Evolutionary conservation across 805 yeast genomes (phyloP).

Genomic region (Candida arabinofermentans): DNA sequence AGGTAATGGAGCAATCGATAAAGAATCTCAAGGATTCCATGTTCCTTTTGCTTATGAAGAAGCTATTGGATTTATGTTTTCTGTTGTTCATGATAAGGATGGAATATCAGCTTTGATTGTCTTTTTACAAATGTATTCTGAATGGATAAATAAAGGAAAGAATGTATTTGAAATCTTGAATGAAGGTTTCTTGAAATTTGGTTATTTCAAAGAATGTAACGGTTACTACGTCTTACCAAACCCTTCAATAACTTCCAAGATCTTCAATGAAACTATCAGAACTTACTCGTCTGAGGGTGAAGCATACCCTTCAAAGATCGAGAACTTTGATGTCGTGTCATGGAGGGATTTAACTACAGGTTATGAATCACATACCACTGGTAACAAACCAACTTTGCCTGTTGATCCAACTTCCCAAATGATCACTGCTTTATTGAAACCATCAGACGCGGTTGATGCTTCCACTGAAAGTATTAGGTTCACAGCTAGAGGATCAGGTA

Average conservation of each 20-base stretch:
- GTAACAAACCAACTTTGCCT: constrained; percentile 62
- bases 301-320: constrained; percentile 47
- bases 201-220: constrained; percentile 80
- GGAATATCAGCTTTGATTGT: constrained; percentile 79
- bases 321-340: constrained; percentile 48
- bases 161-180: constrained; percentile 50
- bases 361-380: constrained; percentile 63
- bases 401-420: constrained; percentile 73
- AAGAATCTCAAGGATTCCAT: constrained; percentile 54
- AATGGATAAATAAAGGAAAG: constrained; percentile 40
- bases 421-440: constrained; percentile 62
- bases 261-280: constrained; percentile 48
- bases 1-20: constrained; percentile 79
- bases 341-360: constrained; percentile 89
- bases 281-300: constrained; percentile 10
- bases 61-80: constrained; percentile 93
- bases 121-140: constrained; percentile 64
- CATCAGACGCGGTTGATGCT: constrained; percentile 14
- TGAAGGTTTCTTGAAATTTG: constrained; percentile 59
- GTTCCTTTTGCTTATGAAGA: constrained; percentile 95
- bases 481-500: constrained; percentile 92
- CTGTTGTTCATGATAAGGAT: constrained; percentile 83
- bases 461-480: constrained; percentile 54
- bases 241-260: constrained; percentile 43
- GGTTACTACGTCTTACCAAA: constrained; percentile 75